These are phyloP conservation scores for Phytopythium kandeliae DNA, from an alignment of 352 stramenopile species.

Conservation along the genomic window DNA sequence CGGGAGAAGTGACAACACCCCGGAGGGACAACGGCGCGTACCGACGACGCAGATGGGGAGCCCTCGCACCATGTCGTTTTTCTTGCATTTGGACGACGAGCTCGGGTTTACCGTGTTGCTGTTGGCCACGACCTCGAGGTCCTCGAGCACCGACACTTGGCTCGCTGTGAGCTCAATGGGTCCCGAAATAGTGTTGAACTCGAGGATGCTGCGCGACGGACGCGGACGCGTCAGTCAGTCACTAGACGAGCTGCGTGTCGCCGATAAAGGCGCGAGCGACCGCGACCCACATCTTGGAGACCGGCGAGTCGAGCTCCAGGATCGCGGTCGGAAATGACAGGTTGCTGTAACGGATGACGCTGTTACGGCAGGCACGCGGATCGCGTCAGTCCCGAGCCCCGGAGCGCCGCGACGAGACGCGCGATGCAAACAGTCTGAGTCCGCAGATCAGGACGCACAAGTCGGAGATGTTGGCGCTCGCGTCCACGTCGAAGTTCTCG, in stretches of 20 bases:
- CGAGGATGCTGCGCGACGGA: slow-evolving; percentile 19
- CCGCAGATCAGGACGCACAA: slow-evolving; percentile 22
- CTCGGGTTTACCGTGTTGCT: slow-evolving; percentile 22
- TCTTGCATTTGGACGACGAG: slow-evolving; percentile 17
- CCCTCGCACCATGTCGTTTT: slow-evolving; percentile 17
- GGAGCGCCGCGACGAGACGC: too few species aligned
- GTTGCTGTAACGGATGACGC: slow-evolving; percentile 35
- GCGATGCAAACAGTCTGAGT: too few species aligned
- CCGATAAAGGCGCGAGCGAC: too few species aligned
- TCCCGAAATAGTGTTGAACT: slow-evolving; percentile 28
- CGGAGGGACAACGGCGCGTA: too few species aligned
- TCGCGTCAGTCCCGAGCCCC: too few species aligned
- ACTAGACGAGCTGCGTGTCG: too few species aligned
- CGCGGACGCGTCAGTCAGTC: slow-evolving; percentile 5
- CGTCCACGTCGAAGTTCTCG: slow-evolving; percentile 24
- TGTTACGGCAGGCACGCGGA: too few species aligned
- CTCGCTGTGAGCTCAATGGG: slow-evolving; percentile 27
- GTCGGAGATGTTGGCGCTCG: slow-evolving; percentile 25
- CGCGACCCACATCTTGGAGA: slow-evolving; percentile 22
- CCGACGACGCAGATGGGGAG: slow-evolving; percentile 27
- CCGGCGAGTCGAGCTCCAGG: slow-evolving; percentile 20
- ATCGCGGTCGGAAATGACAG: slow-evolving; percentile 39
- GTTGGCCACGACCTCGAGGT: slow-evolving; percentile 26
- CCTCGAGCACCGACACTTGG: slow-evolving; percentile 18
- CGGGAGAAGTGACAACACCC: too few species aligned